Conservation (phyloP, 768 basidiomycete species). For the Collybiopsis luxurians region DNA sequence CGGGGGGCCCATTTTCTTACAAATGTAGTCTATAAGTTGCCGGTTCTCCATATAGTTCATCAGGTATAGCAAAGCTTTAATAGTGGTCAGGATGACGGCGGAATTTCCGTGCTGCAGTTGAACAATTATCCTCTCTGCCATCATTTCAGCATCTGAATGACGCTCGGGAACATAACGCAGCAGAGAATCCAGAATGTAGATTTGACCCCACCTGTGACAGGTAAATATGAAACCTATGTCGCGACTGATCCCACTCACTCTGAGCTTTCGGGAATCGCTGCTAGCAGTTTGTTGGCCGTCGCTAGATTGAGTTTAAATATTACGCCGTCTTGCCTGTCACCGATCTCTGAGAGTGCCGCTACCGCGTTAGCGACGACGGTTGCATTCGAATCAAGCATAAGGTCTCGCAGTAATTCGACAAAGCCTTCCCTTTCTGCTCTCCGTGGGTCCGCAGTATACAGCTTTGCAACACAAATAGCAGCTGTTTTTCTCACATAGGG, state of each 20-base stretch:
- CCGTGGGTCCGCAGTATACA: slow-evolving; percentile 85
- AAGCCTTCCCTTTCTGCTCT: slow-evolving; percentile 89
- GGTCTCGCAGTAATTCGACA: slow-evolving; percentile 85
- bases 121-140: slow-evolving; percentile 93
- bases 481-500: slow-evolving; percentile 99
- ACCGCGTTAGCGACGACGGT: slow-evolving; percentile 98
- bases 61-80: slow-evolving; percentile 91
- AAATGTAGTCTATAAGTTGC: slow-evolving; percentile 81
- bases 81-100: slow-evolving; percentile 97
- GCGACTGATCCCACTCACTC: slow-evolving; percentile 61
- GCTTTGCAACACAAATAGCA: slow-evolving; percentile 95
- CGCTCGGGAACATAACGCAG: slow-evolving; percentile 91
- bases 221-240: not conserved
- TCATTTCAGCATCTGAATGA: slow-evolving; percentile 84
- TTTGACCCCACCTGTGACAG: slow-evolving; percentile 87
- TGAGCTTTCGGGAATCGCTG: slow-evolving; percentile 92
- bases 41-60: slow-evolving; percentile 99
- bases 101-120: slow-evolving; percentile 98
- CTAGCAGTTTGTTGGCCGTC: slow-evolving; percentile 85
- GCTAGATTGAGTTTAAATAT: slow-evolving; percentile 86
- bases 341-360: slow-evolving; percentile 94
- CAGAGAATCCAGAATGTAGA: slow-evolving; percentile 94
- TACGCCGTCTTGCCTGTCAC: slow-evolving; percentile 92
- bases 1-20: slow-evolving; percentile 98
- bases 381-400: slow-evolving; percentile 91